Conservation (phyloP, 371 early-diverging fungal species). For the Polyrhizophydium stewartii region DNA sequence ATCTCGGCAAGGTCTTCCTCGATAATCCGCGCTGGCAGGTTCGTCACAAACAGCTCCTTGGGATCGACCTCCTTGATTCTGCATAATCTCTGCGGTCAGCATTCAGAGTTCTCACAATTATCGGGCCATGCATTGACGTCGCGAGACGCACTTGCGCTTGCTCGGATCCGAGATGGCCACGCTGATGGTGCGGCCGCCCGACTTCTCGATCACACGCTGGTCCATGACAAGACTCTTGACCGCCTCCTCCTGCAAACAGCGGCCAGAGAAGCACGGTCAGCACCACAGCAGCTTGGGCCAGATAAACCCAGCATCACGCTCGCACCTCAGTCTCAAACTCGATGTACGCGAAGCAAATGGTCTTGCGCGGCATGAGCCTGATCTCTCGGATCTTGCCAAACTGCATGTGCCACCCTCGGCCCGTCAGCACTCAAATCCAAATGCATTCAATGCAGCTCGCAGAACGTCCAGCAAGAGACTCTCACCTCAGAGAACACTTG, state of each 20-base stretch:
- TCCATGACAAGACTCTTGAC: slow-evolving; percentile 23
- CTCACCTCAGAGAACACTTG: slow-evolving; percentile 31
- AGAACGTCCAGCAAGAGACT: too few species aligned
- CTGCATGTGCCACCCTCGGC: too few species aligned
- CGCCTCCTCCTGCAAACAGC: slow-evolving; percentile 22
- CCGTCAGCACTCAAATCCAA: not conserved
- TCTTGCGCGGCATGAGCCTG: slow-evolving; percentile 22
- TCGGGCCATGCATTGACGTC: not conserved
- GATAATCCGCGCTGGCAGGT: slow-evolving; percentile 25
- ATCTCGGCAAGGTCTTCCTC: slow-evolving; percentile 28
- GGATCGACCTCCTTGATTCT: slow-evolving; percentile 23
- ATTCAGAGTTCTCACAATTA: not conserved
- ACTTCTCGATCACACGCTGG: slow-evolving; percentile 12
- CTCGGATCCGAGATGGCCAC: slow-evolving; percentile 41
- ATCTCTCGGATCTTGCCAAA: slow-evolving; percentile 39
- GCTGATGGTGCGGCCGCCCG: slow-evolving; percentile 15
- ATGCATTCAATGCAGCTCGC: too few species aligned
- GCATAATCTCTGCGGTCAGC: too few species aligned
- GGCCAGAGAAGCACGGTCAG: too few species aligned
- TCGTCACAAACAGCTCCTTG: slow-evolving; percentile 35
- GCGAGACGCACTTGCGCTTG: slow-evolving; percentile 18
- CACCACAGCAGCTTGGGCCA: not conserved
- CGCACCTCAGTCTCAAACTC: slow-evolving; percentile 30
- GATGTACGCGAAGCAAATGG: slow-evolving; percentile 41
- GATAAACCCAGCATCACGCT: not conserved